Evolutionary conservation across 306 rosid genomes (phyloP).

Genomic region (Acacia confusa): DNA sequence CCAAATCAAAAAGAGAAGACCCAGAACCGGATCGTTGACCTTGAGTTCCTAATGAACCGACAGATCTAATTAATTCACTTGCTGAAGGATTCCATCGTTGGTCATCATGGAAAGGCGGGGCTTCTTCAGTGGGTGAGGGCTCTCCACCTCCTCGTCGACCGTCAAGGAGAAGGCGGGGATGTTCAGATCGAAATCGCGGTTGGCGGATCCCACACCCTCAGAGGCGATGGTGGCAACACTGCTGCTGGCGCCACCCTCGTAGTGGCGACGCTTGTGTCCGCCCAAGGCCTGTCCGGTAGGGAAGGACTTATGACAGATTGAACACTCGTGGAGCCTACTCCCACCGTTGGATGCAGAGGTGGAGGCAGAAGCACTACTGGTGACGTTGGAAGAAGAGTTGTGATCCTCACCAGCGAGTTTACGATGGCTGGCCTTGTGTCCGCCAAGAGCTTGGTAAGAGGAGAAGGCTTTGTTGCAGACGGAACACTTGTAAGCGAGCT

Average conservation of each 20-base stretch:
- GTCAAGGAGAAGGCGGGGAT: constrained; percentile 57
- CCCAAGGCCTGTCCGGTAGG: constrained; percentile 97
- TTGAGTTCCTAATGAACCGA: not conserved
- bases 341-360: constrained; percentile 35
- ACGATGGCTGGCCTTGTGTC: constrained; percentile 95
- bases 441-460: constrained; percentile 91
- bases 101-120: constrained; percentile 51
- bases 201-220: constrained; percentile 74
- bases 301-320: constrained; percentile 87
- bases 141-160: constrained; percentile 90
- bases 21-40: not conserved
- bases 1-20: not conserved
- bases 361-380: constrained; percentile 43
- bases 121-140: constrained; percentile 81
- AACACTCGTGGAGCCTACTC: constrained; percentile 69
- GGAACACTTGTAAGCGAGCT: constrained; percentile 66
- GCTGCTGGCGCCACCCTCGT: constrained; percentile 62
- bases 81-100: constrained; percentile 45
- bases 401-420: constrained; percentile 57
- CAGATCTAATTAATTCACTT: constrained; percentile 1
- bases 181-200: constrained; percentile 77
- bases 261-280: constrained; percentile 98
- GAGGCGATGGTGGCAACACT: constrained; percentile 47
- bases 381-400: constrained; percentile 54
- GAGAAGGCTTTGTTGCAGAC: constrained; percentile 73